A percentile compares a stretch with the other conserved stretches of the same genome.
Conservation (phyloP, 2,329 filamentous ascomycete species). For the Fusarium bactridioides region DNA sequence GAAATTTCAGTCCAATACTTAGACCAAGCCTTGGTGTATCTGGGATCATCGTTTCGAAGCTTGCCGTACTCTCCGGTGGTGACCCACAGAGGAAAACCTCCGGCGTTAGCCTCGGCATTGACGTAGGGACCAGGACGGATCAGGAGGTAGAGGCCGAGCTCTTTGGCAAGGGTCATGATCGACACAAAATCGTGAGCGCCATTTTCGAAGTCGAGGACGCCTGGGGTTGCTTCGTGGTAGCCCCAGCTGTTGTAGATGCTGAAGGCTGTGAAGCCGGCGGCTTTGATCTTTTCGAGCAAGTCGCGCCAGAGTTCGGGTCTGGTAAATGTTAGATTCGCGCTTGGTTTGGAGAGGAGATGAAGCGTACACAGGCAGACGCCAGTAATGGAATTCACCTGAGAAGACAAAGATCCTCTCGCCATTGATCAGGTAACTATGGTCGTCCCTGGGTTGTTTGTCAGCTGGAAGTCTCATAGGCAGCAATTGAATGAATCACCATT, state of each 20-base stretch:
- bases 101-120: slow-evolving; percentile 69
- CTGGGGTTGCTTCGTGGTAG: slow-evolving; percentile 49
- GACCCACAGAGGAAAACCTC: slow-evolving; percentile 69
- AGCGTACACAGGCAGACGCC: slow-evolving; percentile 52
- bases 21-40: slow-evolving; percentile 61
- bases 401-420: slow-evolving; percentile 53
- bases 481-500: slow-evolving; percentile 7
- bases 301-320: slow-evolving; percentile 51
- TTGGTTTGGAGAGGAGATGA: rapidly evolving
- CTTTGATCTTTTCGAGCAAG: slow-evolving; percentile 53
- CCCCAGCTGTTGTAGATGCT: slow-evolving; percentile 55
- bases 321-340: not conserved
- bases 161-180: slow-evolving; percentile 57
- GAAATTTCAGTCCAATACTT: slow-evolving; percentile 62
- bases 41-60: slow-evolving; percentile 60
- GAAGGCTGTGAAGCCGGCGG: slow-evolving; percentile 54
- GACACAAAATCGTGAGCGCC: slow-evolving; percentile 56
- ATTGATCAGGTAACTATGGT: slow-evolving; percentile 52
- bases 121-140: slow-evolving; percentile 66
- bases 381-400: slow-evolving; percentile 55
- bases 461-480: rapidly evolving
- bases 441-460: slow-evolving; percentile 43
- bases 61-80: slow-evolving; percentile 66
- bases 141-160: slow-evolving; percentile 55
- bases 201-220: slow-evolving; percentile 41